Evolutionary conservation across 2,329 filamentous ascomycete species (phyloP), one percentile per base, ranked within the genome.

Genomic region (Colletotrichum magnum): DNA sequence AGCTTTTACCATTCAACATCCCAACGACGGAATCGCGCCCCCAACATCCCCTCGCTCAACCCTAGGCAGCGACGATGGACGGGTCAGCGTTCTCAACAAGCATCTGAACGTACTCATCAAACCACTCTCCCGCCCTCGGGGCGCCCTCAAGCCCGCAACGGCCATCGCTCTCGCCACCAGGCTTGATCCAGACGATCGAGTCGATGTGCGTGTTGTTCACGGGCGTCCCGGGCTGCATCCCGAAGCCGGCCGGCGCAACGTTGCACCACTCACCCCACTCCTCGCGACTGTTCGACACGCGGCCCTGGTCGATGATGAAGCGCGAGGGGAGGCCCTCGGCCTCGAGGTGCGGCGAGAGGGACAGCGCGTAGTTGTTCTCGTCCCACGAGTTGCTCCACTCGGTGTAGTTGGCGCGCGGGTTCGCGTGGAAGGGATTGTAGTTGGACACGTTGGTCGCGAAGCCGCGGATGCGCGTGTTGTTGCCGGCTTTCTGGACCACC

Each of bases 231-330:
- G 82, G 81, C 13, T 69, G 67, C 9, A 74, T 75, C 10, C 82
- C 82, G 51, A 82, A 83, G 1, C 82, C 81, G 4, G 82, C 77
- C 6, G 75, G 77, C n/a, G 72, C 70, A 58, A 83, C 77, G 64
- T 84, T 84, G 74, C 82, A 84, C 82, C 82, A 84, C 60, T 83
- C 80, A 7, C 82, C 80, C 80, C 81, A 83, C 50, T 78, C 76
- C 59, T 75, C 64, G 5, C 82, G 76, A 9, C 76, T 77, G n/a
- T 78, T 81, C 1, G 78, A 78, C 3, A 81, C 79, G 21, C 83
- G 80, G 52, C 83, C 82, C 73, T 83, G 81, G 72, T 84, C 83
- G 73, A 84, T 76, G 74, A 85, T 83, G 78, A 84, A 84, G 66
- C 78, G 76, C 4, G 81, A 73, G 2, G 83, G 83, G 16, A 84